phyloP scores from a whole-genome alignment of 176 grass and related monocot genomes.

The Triticum aestivum region IWGSC_CS_RefSeq_v2.1 NC_057811.1:343564295-343564794 shows the following conservation, averaged over 20 bases:
- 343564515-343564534: slow-evolving; percentile 82
- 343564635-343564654: slow-evolving; percentile 30
- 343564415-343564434: neutral
- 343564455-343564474: slow-evolving; percentile 74
- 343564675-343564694: slow-evolving; percentile 59
- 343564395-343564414: slow-evolving; percentile 41
- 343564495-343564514: slow-evolving; percentile 57
- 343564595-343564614: neutral
- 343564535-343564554: slow-evolving; percentile 70
- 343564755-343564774: no score
- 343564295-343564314: neutral
- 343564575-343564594: slow-evolving; percentile 57
- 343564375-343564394: neutral
- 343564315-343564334: slow-evolving; percentile 4
- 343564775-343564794: no score
- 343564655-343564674: slow-evolving; percentile 53
- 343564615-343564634: neutral
- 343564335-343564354: neutral
- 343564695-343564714: slow-evolving; percentile 60
- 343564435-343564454: slow-evolving; percentile 96
- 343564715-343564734: slow-evolving; percentile 49
- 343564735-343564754: slow-evolving; percentile 16
- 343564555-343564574: slow-evolving; percentile 45
- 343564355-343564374: neutral
- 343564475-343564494: slow-evolving; percentile 57